Percentiles rank a stretch among this genome's conserved stretches.
Evolutionary conservation across 2,329 filamentous ascomycete species (phyloP).

Genomic region (Berkeleyomyces basicola): DNA sequence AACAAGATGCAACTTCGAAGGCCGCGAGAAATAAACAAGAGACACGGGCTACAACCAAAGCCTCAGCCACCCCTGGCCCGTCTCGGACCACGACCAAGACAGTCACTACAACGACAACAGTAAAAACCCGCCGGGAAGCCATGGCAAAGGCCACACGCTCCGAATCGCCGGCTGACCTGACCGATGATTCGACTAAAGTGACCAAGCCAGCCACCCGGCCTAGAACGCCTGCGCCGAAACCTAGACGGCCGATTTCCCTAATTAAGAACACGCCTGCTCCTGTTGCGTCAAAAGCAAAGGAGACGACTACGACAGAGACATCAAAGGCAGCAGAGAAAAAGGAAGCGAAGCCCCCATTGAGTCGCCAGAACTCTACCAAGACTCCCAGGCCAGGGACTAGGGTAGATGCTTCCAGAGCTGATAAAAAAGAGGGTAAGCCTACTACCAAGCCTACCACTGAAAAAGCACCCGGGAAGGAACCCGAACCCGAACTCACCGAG

Average conservation of each 20-base stretch:
- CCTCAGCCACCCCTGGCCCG: neutral
- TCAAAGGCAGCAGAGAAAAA: neutral
- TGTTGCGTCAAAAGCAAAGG: neutral
- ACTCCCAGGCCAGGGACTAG: neutral
- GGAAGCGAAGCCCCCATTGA: neutral
- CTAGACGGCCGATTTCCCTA: slow-evolving; percentile 8
- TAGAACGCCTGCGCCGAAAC: slow-evolving; percentile 10
- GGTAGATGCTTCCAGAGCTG: neutral
- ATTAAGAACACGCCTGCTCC: slow-evolving; percentile 11
- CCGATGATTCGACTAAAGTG: slow-evolving; percentile 2
- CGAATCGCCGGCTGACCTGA: neutral
- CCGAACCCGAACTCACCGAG: neutral
- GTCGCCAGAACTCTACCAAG: slow-evolving; percentile 5
- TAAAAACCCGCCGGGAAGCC: slow-evolving; percentile 6
- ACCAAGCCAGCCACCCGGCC: slow-evolving; percentile 4
- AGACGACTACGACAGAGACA: neutral
- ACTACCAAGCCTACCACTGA: neutral
- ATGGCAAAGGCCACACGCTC: neutral
- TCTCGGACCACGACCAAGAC: neutral
- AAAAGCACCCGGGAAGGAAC: neutral
- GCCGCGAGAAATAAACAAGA: neutral
- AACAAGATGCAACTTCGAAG: neutral
- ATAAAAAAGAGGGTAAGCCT: neutral
- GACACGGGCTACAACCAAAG: neutral
- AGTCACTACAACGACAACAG: slow-evolving; percentile 5